Evolutionary conservation across 2,329 filamentous ascomycete species (phyloP).

Genomic region (Diaporthe humulicola): DNA sequence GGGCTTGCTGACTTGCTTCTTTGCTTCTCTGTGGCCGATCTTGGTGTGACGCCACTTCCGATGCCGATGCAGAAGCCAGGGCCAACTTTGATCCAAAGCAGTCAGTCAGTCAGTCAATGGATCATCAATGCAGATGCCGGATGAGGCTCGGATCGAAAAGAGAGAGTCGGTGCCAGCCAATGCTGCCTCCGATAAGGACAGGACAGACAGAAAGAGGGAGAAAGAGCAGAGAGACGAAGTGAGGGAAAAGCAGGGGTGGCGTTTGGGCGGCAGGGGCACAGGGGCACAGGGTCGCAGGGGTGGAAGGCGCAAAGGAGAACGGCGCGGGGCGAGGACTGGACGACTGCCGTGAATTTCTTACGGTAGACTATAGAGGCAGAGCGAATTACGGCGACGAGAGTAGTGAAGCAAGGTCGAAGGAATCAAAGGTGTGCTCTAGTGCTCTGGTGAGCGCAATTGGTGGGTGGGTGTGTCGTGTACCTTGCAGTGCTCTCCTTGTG

Average conservation of each 20-base stretch:
- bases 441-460: not conserved
- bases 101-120: not conserved
- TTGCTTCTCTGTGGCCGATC: not conserved
- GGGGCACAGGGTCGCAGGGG: not conserved
- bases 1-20: not conserved
- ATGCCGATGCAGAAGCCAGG: not conserved
- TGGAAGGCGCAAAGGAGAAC: not conserved
- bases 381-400: not conserved
- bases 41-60: constrained; percentile 28
- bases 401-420: not conserved
- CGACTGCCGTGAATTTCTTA: not conserved
- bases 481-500: not conserved
- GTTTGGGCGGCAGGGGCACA: not conserved
- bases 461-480: not conserved
- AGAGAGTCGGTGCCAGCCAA: not conserved
- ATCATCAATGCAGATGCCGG: constrained; percentile 7
- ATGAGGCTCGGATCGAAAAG: not conserved
- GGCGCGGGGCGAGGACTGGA: not conserved
- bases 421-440: not conserved
- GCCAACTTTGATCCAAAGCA: too few species aligned
- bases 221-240: not conserved
- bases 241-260: not conserved
- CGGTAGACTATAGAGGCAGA: not conserved
- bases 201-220: not conserved
- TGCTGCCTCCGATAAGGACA: constrained; percentile 12